Conservation (phyloP, 371 early-diverging fungal species). For the Umbelopsis sp. region DNA sequence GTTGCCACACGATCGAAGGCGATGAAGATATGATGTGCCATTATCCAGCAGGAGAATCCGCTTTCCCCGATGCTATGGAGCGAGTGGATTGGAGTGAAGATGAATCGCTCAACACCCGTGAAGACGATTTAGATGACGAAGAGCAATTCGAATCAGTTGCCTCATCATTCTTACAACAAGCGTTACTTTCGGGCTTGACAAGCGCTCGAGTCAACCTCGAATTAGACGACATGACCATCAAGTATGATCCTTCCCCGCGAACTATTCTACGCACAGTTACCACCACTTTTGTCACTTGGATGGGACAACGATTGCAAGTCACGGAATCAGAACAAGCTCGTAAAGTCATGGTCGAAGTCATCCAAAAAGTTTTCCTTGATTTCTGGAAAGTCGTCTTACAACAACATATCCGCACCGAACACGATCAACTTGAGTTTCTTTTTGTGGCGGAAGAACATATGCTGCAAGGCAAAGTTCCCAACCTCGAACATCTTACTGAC, state of each 20-base stretch:
- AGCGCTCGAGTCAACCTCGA: slow-evolving; percentile 59
- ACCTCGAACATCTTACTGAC: slow-evolving; percentile 22
- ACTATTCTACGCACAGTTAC: slow-evolving; percentile 44
- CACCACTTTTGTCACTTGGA: slow-evolving; percentile 43
- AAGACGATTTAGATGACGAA: slow-evolving; percentile 27
- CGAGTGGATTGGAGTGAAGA: slow-evolving; percentile 24
- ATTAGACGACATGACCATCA: slow-evolving; percentile 59
- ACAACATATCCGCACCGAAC: slow-evolving; percentile 34
- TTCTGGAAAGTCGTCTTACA: slow-evolving; percentile 51
- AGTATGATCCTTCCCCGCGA: slow-evolving; percentile 55
- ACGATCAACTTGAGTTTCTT: slow-evolving; percentile 34
- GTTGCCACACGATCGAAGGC: slow-evolving; percentile 23
- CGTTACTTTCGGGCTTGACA: slow-evolving; percentile 54
- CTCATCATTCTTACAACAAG: slow-evolving; percentile 58
- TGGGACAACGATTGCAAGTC: slow-evolving; percentile 26
- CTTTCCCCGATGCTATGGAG: slow-evolving; percentile 10
- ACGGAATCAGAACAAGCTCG: slow-evolving; percentile 12
- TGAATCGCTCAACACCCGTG: slow-evolving; percentile 18
- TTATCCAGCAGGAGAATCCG: slow-evolving; percentile 10
- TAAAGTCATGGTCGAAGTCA: slow-evolving; percentile 19
- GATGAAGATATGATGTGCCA: slow-evolving; percentile 23
- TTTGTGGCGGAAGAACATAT: slow-evolving; percentile 31
- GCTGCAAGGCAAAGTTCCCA: slow-evolving; percentile 11
- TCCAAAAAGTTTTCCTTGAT: slow-evolving; percentile 35
- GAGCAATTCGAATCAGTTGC: slow-evolving; percentile 51